These are phyloP conservation scores for Septoria linicola DNA, from an alignment of 2,329 filamentous ascomycete species.

Conservation along the genomic window DNA sequence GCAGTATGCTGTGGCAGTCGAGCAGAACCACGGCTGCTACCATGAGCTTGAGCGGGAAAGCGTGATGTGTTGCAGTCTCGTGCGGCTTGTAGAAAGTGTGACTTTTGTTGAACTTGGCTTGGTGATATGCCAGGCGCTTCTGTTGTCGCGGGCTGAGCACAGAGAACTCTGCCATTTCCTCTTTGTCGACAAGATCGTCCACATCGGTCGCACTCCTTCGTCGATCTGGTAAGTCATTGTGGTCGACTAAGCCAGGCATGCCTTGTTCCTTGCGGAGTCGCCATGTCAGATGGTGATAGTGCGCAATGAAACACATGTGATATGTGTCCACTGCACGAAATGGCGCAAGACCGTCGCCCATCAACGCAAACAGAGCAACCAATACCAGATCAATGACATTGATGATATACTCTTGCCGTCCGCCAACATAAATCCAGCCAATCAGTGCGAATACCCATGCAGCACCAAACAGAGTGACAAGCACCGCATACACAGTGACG, in stretches of 20 bases:
- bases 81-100: conserved; percentile 90
- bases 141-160: conserved; percentile 67
- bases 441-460: conserved; percentile 92
- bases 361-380: conserved; percentile 62
- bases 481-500: conserved; percentile 76
- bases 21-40: conserved; percentile 75
- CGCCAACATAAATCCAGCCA: conserved; percentile 79
- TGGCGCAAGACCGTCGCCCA: conserved; percentile 63
- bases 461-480: conserved; percentile 81
- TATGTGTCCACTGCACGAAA: conserved; percentile 82
- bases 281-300: conserved; percentile 68
- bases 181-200: conserved; percentile 46
- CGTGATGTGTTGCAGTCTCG: conserved; percentile 76
- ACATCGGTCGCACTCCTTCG: conserved; percentile 26
- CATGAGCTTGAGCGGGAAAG: conserved; percentile 72
- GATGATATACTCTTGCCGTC: conserved; percentile 61
- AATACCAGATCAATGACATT: conserved; percentile 59
- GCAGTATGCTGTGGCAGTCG: conserved; percentile 75
- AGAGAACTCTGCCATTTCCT: conserved; percentile 53
- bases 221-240: conserved; percentile 64
- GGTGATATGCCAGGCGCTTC: conserved; percentile 69
- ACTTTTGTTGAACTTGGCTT: conserved; percentile 74
- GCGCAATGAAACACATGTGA: conserved; percentile 79
- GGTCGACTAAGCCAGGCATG: conserved; percentile 63
- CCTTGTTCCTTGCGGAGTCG: conserved; percentile 58